Conservation (phyloP, 805 yeast species). For the Nakazawaea ishiwadae region DNA sequence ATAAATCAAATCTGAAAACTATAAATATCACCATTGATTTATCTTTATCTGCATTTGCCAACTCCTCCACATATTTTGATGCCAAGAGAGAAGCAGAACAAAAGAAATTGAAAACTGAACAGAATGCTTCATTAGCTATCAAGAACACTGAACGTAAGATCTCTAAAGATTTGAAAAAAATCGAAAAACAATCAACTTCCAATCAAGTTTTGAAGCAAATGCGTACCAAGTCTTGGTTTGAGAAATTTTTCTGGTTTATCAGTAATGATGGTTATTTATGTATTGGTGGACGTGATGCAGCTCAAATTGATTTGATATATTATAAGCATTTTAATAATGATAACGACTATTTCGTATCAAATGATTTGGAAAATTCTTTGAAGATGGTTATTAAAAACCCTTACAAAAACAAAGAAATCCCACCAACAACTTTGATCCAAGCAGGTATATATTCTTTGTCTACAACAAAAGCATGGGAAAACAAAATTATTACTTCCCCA, state of each 20-base stretch:
- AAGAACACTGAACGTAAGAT: slow-evolving; percentile 80
- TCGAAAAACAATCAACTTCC: slow-evolving; percentile 42
- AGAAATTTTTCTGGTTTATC: slow-evolving; percentile 92
- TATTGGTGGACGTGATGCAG: slow-evolving; percentile 77
- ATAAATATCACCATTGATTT: slow-evolving; percentile 65
- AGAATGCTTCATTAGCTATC: slow-evolving; percentile 71
- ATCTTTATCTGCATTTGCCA: slow-evolving; percentile 75
- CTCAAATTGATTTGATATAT: slow-evolving; percentile 77
- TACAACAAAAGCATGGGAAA: slow-evolving; percentile 86
- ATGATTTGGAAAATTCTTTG: slow-evolving; percentile 70
- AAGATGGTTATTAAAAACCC: slow-evolving; percentile 83
- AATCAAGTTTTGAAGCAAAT: slow-evolving; percentile 47
- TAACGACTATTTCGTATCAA: slow-evolving; percentile 66
- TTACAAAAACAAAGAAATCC: slow-evolving; percentile 59
- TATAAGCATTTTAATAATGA: slow-evolving; percentile 66
- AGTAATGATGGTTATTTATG: slow-evolving; percentile 85
- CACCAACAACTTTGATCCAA: slow-evolving; percentile 84
- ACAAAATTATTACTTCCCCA: slow-evolving; percentile 74
- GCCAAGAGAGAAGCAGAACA: slow-evolving; percentile 69
- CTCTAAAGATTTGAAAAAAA: slow-evolving; percentile 61
- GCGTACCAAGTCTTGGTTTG: slow-evolving; percentile 84
- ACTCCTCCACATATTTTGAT: slow-evolving; percentile 78
- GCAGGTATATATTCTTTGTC: slow-evolving; percentile 85
- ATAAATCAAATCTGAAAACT: slow-evolving; percentile 14
- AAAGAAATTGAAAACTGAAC: slow-evolving; percentile 77